Evolutionary conservation across 1,139 yeast genomes (phyloP).

Genomic region (Blastobotrys indianensis): DNA sequence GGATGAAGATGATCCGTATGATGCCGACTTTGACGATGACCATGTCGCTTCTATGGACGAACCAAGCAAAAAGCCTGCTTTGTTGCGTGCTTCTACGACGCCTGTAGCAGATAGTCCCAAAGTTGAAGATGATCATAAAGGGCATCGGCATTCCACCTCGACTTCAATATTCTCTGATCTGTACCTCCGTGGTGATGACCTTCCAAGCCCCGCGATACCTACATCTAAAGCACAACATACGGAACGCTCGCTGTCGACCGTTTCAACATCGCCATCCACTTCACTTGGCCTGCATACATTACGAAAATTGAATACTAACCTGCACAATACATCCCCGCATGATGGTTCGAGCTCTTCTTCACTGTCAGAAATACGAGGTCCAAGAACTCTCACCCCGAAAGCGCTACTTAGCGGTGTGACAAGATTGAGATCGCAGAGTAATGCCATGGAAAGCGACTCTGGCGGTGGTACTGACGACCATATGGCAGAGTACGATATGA

Average conservation of each 20-base stretch:
- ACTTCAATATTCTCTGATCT: constrained; percentile 8
- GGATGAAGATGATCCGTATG: constrained; percentile 18
- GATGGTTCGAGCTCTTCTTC: neutral
- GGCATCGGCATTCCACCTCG: too few species aligned
- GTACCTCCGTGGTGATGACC: constrained; percentile 7
- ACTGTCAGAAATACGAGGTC: neutral
- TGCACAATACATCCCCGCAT: neutral
- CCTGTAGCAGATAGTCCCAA: too few species aligned
- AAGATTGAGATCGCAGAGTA: neutral
- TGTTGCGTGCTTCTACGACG: constrained; percentile 3
- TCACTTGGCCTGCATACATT: neutral
- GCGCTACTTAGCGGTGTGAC: constrained; percentile 3
- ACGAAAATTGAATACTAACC: neutral
- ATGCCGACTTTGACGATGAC: constrained; percentile 3
- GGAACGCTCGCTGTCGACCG: neutral
- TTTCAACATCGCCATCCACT: neutral
- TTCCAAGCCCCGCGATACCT: neutral
- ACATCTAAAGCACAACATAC: neutral
- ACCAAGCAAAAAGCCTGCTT: constrained; percentile 9
- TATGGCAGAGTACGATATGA: constrained; percentile 23
- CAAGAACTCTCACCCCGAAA: constrained; percentile 2
- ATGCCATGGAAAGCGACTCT: constrained; percentile 10
- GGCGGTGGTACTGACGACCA: constrained; percentile 13
- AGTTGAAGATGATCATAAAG: too few species aligned
- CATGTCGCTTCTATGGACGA: neutral